Conservation (phyloP, 2,329 filamentous ascomycete genomes). For the Allantophomopsis cytisporea region DNA sequence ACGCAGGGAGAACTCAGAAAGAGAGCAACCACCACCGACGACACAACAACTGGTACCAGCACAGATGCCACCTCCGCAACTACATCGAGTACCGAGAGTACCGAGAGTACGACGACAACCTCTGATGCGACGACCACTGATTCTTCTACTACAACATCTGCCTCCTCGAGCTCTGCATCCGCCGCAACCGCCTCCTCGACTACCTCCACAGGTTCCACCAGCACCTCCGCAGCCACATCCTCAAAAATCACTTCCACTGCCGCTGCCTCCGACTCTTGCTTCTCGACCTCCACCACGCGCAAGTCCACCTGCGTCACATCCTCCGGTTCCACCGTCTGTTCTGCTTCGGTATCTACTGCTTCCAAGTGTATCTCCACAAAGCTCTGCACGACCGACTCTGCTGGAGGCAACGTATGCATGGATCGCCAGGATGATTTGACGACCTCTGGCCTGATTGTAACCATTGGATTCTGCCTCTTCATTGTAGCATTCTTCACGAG, state of each 20-base stretch:
- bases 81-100: slow-evolving; percentile 2
- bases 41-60: background rate
- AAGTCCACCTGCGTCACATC: background rate
- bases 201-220: slow-evolving; percentile 1
- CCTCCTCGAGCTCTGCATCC: background rate
- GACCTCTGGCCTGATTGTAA: slow-evolving; percentile 10
- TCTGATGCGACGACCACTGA: background rate
- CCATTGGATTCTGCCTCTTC: slow-evolving; percentile 8
- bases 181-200: background rate
- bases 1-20: slow-evolving; percentile 5
- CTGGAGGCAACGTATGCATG: slow-evolving; percentile 8
- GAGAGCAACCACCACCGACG: slow-evolving; percentile 1
- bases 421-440: slow-evolving; percentile 8
- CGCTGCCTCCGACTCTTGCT: background rate
- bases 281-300: background rate
- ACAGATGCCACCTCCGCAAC: background rate
- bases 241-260: slow-evolving; percentile 6
- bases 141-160: slow-evolving; percentile 1
- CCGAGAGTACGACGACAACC: slow-evolving; percentile 1
- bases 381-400: slow-evolving; percentile 7
- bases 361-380: slow-evolving; percentile 8
- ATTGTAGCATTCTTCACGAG: slow-evolving; percentile 5
- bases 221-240: background rate
- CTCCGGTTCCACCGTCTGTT: slow-evolving; percentile 5
- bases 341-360: slow-evolving; percentile 4